Evolutionary conservation across 2,329 filamentous ascomycete species (phyloP), one percentile per base, ranked within the genome.

Genomic region (Pestalotiopsis fici): DNA sequence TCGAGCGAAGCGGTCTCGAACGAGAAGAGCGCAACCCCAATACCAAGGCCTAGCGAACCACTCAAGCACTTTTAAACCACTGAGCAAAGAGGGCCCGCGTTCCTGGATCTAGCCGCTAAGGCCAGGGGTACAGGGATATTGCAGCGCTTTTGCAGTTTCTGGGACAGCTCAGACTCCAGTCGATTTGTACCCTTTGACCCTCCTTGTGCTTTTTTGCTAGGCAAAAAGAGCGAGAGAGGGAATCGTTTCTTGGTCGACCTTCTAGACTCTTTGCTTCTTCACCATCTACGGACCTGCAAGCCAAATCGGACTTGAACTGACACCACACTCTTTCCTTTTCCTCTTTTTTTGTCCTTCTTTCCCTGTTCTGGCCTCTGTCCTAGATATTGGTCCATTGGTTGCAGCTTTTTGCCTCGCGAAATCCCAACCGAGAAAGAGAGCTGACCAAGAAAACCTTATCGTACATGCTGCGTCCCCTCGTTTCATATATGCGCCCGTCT

Each of bases 301-400:
- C 55, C 55, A 31, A 57, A 31, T n/a, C 55, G 55, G 55, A 54
- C 12, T 35, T 35, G 60, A 25, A 50, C 62, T 55, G 28, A 64
- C 31, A 35, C 57, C 47, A 15, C 27, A 35, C 54, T 35, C 54
- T 66, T 35, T 69, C 69, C 65, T 66, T 70, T 69, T 50, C 21
- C 43, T 21, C 18, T 50, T 50, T 7, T n/a, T 50, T 18, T 50
- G n/a, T 21, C 31, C 7, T 35, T 50, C 21, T 50, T 50, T 50
- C 21, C 43, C 43, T 23, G 18, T 50, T 50, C 43, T 68, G 67
- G 68, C 69, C 70, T 71, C 69, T 37, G 71, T 66, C 59, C 69
- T 61, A 67, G 64, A 65, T 68, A 55, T 54, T n/a, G 31, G 56
- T 55, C 69, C 66, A 65, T 72, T 68, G 67, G 67, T 69, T 65